Evolutionary conservation across 306 rosid genomes (phyloP).

Genomic region (Cucurbita ficifolia): DNA sequence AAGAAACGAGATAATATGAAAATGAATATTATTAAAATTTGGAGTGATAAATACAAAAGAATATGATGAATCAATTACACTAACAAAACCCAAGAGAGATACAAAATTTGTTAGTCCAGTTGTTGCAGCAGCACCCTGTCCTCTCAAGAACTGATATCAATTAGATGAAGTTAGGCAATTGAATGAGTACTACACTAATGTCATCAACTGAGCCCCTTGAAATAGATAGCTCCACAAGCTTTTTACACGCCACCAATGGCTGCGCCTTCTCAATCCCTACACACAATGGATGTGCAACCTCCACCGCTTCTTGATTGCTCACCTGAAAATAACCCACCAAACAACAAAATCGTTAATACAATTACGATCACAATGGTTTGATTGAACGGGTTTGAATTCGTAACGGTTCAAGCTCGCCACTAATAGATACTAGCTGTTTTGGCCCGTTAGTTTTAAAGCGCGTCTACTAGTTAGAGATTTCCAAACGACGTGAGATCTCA

Average conservation of each 20-base stretch:
- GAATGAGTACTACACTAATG: constrained; percentile 68
- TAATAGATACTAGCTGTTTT: too few relatives aligned
- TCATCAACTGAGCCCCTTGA: constrained; percentile 80
- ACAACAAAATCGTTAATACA: background rate
- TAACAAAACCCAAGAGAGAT: background rate
- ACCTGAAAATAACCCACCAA: background rate
- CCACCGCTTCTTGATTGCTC: constrained; percentile 83
- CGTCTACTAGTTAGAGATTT: too few relatives aligned
- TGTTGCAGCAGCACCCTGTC: background rate
- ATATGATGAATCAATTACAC: background rate
- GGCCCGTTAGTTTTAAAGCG: too few relatives aligned
- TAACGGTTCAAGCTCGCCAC: too few relatives aligned
- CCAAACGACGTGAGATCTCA: too few relatives aligned
- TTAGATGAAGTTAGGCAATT: constrained; percentile 36
- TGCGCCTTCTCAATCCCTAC: constrained; percentile 27
- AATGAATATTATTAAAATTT: background rate
- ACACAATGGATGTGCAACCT: constrained; percentile 44
- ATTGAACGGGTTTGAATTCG: background rate
- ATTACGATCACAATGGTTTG: background rate
- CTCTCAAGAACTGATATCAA: background rate
- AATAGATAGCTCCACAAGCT: constrained; percentile 55
- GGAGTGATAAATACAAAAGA: constrained; percentile 1
- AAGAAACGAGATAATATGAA: too few relatives aligned
- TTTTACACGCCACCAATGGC: constrained; percentile 61
- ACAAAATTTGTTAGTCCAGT: background rate